Evolutionary conservation across 73 alveolate genomes (phyloP), one percentile per base, ranked within the genome.

Genomic region (Uronychia setigera): DNA sequence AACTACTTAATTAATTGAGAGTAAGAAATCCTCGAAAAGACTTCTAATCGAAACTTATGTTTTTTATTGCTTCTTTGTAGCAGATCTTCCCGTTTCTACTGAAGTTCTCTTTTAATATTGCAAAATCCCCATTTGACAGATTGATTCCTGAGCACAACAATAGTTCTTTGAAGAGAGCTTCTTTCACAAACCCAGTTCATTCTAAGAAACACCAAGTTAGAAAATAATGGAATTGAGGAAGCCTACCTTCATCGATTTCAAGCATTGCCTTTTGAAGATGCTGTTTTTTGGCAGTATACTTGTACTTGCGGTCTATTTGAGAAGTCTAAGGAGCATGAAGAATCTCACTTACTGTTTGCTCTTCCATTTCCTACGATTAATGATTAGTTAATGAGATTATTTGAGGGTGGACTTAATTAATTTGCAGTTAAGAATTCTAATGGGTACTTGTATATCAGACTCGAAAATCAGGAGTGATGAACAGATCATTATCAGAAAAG

Each of bases 171-270:
- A 85, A 85, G 25, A 85, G 60, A 28, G 76, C 86, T 26, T 85
- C 91, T 33, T 85, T 77, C 25, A 85, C 81, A 57, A 74, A 77
- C 76, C 91, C 91, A 77, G 74, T 77, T 81, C 77, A 77, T 30
- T 78, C 91, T 85, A 76, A 19, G 67, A 5, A 19, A 11, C 67
- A 46, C 67, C 67, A 46, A 46, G 67, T 46, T 46, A 32, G 35
- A 11, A 29, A 75, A 1, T 74, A 25, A 59, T 76, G 28, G 1
- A 32, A 26, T n/a, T 60, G 1, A 29, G 27, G 34, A 28, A 32
- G 74, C 1, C 5, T 85, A 85, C 91, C 81, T 30, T 76, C 60
- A 46, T 85, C 91, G 79, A 85, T 85, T 46, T 46, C 67, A 19
- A 19, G n/a, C n/a, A 46, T 5, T 5, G 67, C 19, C 67, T 46